Evolutionary conservation across 2,329 filamentous ascomycete species (phyloP).

Genomic region (Polychaeton citri): DNA sequence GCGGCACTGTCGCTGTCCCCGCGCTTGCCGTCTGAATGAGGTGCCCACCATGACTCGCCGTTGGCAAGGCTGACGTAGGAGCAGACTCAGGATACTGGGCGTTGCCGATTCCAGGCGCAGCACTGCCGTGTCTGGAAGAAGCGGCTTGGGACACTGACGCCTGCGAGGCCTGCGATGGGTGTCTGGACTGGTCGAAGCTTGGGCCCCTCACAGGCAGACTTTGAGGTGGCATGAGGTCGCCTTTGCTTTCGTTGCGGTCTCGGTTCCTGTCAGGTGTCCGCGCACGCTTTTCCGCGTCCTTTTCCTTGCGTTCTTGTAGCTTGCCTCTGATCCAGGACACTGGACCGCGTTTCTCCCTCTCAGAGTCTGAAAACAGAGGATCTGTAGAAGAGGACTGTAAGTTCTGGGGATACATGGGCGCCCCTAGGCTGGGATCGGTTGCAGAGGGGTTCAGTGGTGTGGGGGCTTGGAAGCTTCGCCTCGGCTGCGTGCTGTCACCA

Average conservation of each 20-base stretch:
- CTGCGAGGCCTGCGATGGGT: not conserved
- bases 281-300: constrained; percentile 35
- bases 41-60: too few species aligned
- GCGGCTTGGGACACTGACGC: not conserved
- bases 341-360: constrained; percentile 43
- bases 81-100: too few species aligned
- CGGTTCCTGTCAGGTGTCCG: constrained; percentile 19
- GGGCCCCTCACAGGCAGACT: not conserved
- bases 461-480: constrained; percentile 19
- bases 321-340: constrained; percentile 55
- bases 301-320: constrained; percentile 45
- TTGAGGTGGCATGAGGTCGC: constrained; percentile 8
- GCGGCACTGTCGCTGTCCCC: too few species aligned
- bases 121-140: not conserved
- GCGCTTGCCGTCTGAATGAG: too few species aligned
- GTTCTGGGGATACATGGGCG: constrained; percentile 5
- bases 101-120: too few species aligned
- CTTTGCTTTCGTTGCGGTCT: constrained; percentile 12
- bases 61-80: too few species aligned
- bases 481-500: constrained; percentile 9
- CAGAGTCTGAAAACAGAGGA: constrained; percentile 22
- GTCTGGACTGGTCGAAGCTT: not conserved
- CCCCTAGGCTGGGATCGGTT: constrained; percentile 9
- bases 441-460: constrained; percentile 7
- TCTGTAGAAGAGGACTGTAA: constrained; percentile 13